Percentiles rank a stretch among this genome's conserved stretches.
Conservation (phyloP, 371 early-diverging fungal species). For the Neoconidiobolus thromboides region DNA sequence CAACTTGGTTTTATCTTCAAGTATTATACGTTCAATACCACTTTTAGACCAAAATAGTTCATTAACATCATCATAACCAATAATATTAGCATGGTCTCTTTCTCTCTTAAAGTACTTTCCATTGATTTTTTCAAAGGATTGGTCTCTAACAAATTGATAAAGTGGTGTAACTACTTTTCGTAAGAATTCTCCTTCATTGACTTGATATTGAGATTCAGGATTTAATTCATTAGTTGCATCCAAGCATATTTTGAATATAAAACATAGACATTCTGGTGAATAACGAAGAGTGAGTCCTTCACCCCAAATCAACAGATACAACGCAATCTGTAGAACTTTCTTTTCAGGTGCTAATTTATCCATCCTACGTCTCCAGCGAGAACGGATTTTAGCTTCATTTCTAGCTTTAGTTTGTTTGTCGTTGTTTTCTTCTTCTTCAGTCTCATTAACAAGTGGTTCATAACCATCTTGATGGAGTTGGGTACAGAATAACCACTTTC, state of each 20-base stretch:
- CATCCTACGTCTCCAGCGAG: constrained; percentile 44
- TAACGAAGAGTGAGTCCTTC: constrained; percentile 65
- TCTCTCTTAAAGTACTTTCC: constrained; percentile 57
- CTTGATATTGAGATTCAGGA: constrained; percentile 13
- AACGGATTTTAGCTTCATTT: background rate
- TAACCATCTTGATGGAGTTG: constrained; percentile 48
- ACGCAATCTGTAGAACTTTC: constrained; percentile 50
- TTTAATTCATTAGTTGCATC: constrained; percentile 19
- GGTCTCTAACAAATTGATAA: constrained; percentile 55
- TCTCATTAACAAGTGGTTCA: constrained; percentile 12
- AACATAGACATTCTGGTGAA: constrained; percentile 62
- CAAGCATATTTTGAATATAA: constrained; percentile 55
- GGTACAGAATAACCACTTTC: constrained; percentile 71
- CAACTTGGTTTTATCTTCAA: constrained; percentile 27
- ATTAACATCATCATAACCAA: constrained; percentile 83
- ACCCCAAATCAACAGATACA: constrained; percentile 73
- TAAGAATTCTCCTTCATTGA: constrained; percentile 43
- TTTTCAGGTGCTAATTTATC: constrained; percentile 41
- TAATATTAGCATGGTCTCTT: constrained; percentile 54
- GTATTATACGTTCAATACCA: constrained; percentile 32
- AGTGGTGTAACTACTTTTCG: constrained; percentile 50
- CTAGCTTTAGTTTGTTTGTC: constrained; percentile 28
- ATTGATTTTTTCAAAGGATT: constrained; percentile 44
- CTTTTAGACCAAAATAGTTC: constrained; percentile 69
- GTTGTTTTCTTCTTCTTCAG: constrained; percentile 18